Evolutionary conservation across 345 rosid genomes (phyloP).

Genomic region (Carallia pectinifolia): DNA sequence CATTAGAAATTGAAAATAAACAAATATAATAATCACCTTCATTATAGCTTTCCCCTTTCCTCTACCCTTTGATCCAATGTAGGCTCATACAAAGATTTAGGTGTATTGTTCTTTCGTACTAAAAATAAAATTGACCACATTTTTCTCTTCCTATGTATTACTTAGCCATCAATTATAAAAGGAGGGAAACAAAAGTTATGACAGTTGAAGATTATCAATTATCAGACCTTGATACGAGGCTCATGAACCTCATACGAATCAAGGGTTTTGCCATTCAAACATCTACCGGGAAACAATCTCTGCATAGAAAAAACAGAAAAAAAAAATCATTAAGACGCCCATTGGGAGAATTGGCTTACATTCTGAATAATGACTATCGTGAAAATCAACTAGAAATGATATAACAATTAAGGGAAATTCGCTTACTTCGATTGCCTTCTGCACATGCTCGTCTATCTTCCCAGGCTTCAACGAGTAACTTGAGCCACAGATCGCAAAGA

Average conservation of each 20-base stretch:
- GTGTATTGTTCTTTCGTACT: no score
- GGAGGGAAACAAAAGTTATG: neutral
- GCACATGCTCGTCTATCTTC: conserved; percentile 25
- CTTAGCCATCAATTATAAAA: neutral
- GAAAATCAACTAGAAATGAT: no score
- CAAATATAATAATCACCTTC: no score
- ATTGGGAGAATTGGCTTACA: neutral
- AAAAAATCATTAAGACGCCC: neutral
- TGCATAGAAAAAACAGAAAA: conserved; percentile 2
- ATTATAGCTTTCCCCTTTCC: no score
- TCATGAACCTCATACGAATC: conserved; percentile 24
- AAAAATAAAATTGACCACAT: no score
- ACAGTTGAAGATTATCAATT: neutral
- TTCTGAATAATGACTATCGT: no score
- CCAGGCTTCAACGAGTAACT: conserved; percentile 23
- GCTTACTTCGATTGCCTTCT: conserved; percentile 27
- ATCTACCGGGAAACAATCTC: conserved; percentile 26
- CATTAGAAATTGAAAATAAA: no score
- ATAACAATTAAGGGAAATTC: neutral
- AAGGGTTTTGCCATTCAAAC: conserved; percentile 18
- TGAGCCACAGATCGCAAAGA: conserved; percentile 26
- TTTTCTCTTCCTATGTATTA: neutral
- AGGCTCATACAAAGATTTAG: no score
- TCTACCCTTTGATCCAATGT: no score
- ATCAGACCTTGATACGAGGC: conserved; percentile 18